Conservation (phyloP, 441 rosid species). For the Populus hybrid region DNA sequence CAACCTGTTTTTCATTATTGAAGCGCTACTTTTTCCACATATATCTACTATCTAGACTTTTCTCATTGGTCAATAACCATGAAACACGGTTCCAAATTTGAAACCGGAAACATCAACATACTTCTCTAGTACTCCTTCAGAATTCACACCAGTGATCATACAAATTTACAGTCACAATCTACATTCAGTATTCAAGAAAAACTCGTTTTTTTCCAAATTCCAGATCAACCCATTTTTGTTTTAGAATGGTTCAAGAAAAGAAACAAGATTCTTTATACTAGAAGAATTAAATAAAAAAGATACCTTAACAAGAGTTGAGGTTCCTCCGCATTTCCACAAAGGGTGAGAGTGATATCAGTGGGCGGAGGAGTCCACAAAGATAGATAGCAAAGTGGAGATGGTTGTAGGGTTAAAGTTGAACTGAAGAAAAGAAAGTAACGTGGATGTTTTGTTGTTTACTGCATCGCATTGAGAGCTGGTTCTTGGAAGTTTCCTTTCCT, state of each 20-base stretch:
- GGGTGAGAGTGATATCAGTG: neutral
- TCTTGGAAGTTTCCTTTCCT: slow-evolving; percentile 13
- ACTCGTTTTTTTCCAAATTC: neutral
- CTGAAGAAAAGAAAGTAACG: neutral
- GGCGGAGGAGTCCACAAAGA: slow-evolving; percentile 13
- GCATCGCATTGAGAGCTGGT: slow-evolving; percentile 5
- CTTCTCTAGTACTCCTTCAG: neutral
- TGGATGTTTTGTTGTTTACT: neutral
- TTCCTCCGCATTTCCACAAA: neutral
- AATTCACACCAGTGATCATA: neutral
- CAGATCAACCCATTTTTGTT: neutral
- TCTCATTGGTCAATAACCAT: neutral
- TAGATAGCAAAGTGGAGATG: neutral
- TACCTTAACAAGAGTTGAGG: neutral
- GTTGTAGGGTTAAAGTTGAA: neutral
- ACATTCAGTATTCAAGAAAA: neutral
- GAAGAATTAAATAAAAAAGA: neutral
- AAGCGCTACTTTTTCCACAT: neutral
- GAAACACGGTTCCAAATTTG: neutral
- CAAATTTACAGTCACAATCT: neutral
- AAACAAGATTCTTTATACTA: neutral
- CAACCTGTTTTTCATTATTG: neutral
- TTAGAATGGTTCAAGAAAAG: neutral
- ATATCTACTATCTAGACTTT: neutral
- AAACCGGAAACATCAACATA: neutral